Evolutionary conservation across 371 early-diverging fungal genomes (phyloP), one percentile per base, ranked within the genome.

Genomic region (Blastocladiella emersonii): DNA sequence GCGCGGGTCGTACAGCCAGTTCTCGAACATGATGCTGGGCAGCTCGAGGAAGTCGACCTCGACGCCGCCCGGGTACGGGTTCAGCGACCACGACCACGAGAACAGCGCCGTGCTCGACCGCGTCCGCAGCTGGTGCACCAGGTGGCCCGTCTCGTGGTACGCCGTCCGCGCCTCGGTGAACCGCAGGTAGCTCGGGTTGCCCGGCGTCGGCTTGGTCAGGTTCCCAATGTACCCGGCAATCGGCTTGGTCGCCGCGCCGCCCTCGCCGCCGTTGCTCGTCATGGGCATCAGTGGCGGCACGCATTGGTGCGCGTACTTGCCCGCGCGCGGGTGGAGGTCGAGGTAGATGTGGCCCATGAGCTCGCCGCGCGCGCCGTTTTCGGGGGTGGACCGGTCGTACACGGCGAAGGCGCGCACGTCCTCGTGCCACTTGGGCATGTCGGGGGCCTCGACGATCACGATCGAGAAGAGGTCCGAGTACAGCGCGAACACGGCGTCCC

Each of bases 1-100:
- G 3, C 37, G 37, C 13, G 32, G 4, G 27, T 62, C 63, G 60
- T 61, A 61, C 13, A 61, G 5, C 64, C 64, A 64, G 39, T 64
- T 64, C 63, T 64, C 64, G n/a, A 64, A 63, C 62, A 62, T 63
- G 35, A 63, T 34, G 1, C n/a, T 23, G 2, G 64, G 64, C 32
- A 64, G 53, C 25, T 64, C 64, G 23, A 64, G 25, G 23, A 41
- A 44, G 36, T 64, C 64, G 35, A 64, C 37, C n/a, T 64, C 64
- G 32, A 64, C 53, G 23, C 64, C 64, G 23, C 45, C 64, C 30
- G 64, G 64, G n/a, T 64, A 64, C 10, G 64, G 64, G 63, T 61
- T 63, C 13, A 63, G 34, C 12, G 41, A 51, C 64, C 64, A 64
- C 10, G 64, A 44, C 64, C 64, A 64, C 21, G 64, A 63, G 13